Evolutionary conservation across 345 rosid genomes (phyloP), one percentile per base, ranked within the genome.

Genomic region (Brassica incana): DNA sequence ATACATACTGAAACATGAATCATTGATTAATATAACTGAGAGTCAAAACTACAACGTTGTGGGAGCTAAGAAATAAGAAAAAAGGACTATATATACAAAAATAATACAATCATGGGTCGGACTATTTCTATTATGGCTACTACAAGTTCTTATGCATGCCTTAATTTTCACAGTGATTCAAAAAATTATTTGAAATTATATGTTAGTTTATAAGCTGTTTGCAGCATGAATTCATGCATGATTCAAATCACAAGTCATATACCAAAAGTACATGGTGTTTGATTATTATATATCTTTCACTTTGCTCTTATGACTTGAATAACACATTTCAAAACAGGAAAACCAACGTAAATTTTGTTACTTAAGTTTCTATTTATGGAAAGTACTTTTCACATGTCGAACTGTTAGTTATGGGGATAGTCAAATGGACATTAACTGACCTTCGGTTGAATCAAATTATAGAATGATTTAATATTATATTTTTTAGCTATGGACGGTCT

Each of bases 1-100:
- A 54, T 20, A 43, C 29, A 56, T 52, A 67, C 16, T 38, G 69
- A 48, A 38, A 27, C 43, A 38, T 27, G 35, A 10, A 68, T 29
- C 50, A 62, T 52, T 77, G 58, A 43, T 20, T 20, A 20, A 62
- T 70, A 77, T 25, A 50, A 52, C 7, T 16, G 25, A 16, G 59
- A 61, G 71, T 77, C 65, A 62, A 75, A 58, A 25, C 75, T 69
- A 77, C 75, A 69, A 77, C 63, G 64, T 62, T 70, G 67, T 29
- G 48, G 67, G 11, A 29, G 29, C 23, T 75, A 18, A 20, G 36
- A 18, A 18, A 61, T 60, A 25, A 38, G 4, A 23, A 58, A 43
- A 61, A 61, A 12, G 16, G 30, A 71, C 65, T 54, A 33, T 32
- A 33, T 54, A 33, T 32, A 33, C 32, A 52, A 74, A 30, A 74